Evolutionary conservation across 148 eudicot genomes (phyloP).

Genomic region (Pouteria glomerata): DNA sequence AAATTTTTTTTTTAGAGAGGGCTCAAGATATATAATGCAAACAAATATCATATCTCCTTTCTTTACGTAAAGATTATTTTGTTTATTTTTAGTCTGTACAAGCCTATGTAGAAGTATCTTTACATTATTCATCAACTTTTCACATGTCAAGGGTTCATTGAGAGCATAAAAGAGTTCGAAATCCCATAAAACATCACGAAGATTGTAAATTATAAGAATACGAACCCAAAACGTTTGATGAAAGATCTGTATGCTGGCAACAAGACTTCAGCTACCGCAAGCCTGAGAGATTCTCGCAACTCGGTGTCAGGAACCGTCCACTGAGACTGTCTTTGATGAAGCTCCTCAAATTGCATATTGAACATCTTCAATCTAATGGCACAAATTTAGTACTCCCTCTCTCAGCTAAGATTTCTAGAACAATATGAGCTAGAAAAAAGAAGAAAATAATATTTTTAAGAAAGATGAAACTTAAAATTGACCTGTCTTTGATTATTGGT

Average conservation of each 20-base stretch:
- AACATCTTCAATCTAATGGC: slow-evolving; percentile 67
- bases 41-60: too few species aligned
- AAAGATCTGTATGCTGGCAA: slow-evolving; percentile 96
- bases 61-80: too few species aligned
- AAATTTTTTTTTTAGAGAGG: too few species aligned
- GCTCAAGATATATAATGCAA: too few species aligned
- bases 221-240: slow-evolving; percentile 89
- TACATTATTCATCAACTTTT: too few species aligned
- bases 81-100: too few species aligned
- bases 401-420: neutral
- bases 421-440: neutral
- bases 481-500: slow-evolving; percentile 85
- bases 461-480: neutral
- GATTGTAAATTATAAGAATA: slow-evolving; percentile 2
- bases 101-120: too few species aligned
- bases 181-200: too few species aligned
- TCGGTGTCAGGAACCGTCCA: slow-evolving; percentile 99
- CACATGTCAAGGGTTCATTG: too few species aligned
- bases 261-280: slow-evolving; percentile 93
- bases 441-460: too few species aligned
- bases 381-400: neutral
- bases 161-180: too few species aligned
- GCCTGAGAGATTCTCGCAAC: slow-evolving; percentile 86
- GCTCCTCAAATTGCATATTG: slow-evolving; percentile 91
- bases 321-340: slow-evolving; percentile 95